Percentiles rank a stretch among this genome's conserved stretches.
phyloP scores from a whole-genome alignment of 2,329 filamentous ascomycete genomes.

The Thielaviopsis musarum region DNA sequence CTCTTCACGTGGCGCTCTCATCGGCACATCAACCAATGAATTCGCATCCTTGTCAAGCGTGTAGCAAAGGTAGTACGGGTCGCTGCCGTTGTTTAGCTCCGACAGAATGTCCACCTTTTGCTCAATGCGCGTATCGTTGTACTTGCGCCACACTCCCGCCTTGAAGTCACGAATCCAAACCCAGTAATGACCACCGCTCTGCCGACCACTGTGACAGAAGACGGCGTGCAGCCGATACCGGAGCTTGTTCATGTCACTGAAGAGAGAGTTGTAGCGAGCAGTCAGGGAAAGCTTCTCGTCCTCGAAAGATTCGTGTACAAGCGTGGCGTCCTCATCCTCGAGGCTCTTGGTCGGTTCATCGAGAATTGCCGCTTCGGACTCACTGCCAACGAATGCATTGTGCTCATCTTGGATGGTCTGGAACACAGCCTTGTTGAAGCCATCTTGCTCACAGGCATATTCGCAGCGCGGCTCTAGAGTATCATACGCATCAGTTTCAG shows the following conservation, averaged over 20 bases:
- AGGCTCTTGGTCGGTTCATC: background rate
- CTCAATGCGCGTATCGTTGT: conserved; percentile 76
- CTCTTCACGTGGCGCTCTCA: conserved; percentile 17
- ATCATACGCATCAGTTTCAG: background rate
- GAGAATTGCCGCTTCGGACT: background rate
- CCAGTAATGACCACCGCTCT: conserved; percentile 79
- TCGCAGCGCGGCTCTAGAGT: background rate
- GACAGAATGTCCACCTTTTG: conserved; percentile 51
- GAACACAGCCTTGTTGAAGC: background rate
- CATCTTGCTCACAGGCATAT: conserved; percentile 7
- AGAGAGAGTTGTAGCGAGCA: conserved; percentile 29
- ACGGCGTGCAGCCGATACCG: conserved; percentile 79
- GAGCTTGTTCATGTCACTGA: conserved; percentile 44
- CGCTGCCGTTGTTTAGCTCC: conserved; percentile 49
- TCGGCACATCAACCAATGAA: conserved; percentile 30
- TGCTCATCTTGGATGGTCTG: background rate
- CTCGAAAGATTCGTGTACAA: conserved; percentile 16
- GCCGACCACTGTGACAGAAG: conserved; percentile 70
- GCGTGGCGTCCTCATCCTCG: background rate
- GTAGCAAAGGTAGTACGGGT: conserved; percentile 72
- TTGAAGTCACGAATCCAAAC: conserved; percentile 90
- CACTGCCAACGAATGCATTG: background rate
- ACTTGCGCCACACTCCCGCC: conserved; percentile 65
- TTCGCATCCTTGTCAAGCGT: conserved; percentile 51
- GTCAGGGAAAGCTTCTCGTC: conserved; percentile 23